Evolutionary conservation across 768 basidiomycete genomes (phyloP).

Genomic region (Solioccasus polychromus): DNA sequence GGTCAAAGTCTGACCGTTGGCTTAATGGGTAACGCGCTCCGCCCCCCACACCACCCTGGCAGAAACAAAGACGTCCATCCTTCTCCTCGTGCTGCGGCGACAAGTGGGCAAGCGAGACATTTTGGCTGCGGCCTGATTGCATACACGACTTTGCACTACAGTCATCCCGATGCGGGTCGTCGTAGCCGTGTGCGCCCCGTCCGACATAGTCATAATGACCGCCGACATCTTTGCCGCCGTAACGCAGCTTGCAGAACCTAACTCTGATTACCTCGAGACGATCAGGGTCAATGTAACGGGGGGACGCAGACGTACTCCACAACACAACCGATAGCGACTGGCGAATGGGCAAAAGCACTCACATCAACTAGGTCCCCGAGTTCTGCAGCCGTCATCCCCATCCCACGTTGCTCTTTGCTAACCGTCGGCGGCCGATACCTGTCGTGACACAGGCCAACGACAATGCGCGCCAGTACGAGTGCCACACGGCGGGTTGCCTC

Average conservation of each 20-base stretch:
- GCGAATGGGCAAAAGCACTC: slow-evolving; percentile 15
- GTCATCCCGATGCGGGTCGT: slow-evolving; percentile 15
- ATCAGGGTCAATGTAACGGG: slow-evolving; percentile 19
- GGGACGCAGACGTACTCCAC: neutral
- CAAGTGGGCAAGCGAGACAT: neutral
- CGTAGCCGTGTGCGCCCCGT: slow-evolving; percentile 3
- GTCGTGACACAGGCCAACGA: slow-evolving; percentile 23
- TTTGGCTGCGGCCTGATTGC: neutral
- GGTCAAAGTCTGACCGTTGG: neutral
- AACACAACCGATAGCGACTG: neutral
- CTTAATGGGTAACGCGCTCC: slow-evolving; percentile 10
- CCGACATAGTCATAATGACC: slow-evolving; percentile 1
- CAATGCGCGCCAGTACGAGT: slow-evolving; percentile 16
- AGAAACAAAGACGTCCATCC: slow-evolving; percentile 1
- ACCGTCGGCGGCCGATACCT: slow-evolving; percentile 15
- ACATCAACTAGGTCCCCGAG: slow-evolving; percentile 33
- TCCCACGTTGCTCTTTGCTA: slow-evolving; percentile 5
- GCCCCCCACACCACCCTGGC: too few relatives aligned
- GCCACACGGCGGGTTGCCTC: slow-evolving; percentile 17
- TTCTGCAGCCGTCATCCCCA: slow-evolving; percentile 28
- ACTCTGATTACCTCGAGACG: slow-evolving; percentile 8
- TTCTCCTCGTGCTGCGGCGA: slow-evolving; percentile 3
- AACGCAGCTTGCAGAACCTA: slow-evolving; percentile 6
- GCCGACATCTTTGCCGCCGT: slow-evolving; percentile 16
- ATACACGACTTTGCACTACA: slow-evolving; percentile 2